Percentiles rank a stretch among this genome's conserved stretches.
Conservation (phyloP, 108 stramenopile genomes). For the Discostella pseudostelligera region DNA sequence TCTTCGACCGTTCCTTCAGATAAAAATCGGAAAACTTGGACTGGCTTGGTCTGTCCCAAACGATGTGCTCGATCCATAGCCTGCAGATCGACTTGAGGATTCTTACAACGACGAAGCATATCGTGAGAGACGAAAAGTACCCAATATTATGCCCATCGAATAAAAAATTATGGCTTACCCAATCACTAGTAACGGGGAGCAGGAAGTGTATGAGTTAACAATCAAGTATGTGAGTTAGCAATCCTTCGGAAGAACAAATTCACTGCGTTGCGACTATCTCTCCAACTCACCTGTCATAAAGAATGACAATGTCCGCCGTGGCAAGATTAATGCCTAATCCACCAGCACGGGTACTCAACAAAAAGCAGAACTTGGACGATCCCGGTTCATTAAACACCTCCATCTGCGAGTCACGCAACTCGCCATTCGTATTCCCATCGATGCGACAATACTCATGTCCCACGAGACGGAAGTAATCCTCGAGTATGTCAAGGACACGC, state of each 20-base stretch:
- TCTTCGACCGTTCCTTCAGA: conserved; percentile 95
- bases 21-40: conserved; percentile 96
- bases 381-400: conserved; percentile 93
- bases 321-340: conserved; percentile 98
- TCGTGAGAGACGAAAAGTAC: too few relatives aligned
- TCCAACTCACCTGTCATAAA: conserved; percentile 79
- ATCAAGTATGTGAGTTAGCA: not conserved
- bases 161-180: too few relatives aligned
- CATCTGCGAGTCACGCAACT: conserved; percentile 92
- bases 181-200: conserved; percentile 13
- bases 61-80: conserved; percentile 97
- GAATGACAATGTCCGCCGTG: conserved; percentile 97
- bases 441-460: conserved; percentile 94
- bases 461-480: conserved; percentile 88
- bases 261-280: not conserved
- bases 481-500: conserved; percentile 94
- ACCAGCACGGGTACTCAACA: conserved; percentile 95
- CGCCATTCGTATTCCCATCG: conserved; percentile 95
- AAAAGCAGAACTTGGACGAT: conserved; percentile 91
- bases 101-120: too few relatives aligned
- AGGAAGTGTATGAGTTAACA: not conserved
- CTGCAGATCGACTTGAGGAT: conserved; percentile 92
- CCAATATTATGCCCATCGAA: too few relatives aligned
- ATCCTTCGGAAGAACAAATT: not conserved
- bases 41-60: conserved; percentile 97